Percentiles rank a stretch among this genome's conserved stretches.
Conservation (phyloP, 306 rosid species). For the Lathyrus oleraceus region DNA sequence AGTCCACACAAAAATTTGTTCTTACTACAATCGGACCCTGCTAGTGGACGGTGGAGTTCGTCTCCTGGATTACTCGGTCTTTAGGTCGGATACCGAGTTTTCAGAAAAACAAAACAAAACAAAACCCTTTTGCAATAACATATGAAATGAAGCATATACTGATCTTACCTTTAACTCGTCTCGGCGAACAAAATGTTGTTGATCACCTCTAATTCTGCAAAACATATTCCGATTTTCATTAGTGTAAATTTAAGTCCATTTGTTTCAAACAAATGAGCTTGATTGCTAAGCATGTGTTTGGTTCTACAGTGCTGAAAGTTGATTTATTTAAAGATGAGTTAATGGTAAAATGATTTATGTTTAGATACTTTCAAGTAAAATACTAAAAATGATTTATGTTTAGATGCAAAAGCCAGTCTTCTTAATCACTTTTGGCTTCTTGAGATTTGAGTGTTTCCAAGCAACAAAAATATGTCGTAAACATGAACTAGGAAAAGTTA, state of each 20-base stretch:
- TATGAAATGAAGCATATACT: not conserved
- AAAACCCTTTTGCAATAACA: slow-evolving; percentile 4
- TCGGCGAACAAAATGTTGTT: slow-evolving; percentile 93
- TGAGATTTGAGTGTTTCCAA: not conserved
- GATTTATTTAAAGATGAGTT: not conserved
- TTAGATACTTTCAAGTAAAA: not conserved
- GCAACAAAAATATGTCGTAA: slow-evolving; percentile 8
- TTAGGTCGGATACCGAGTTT: no score
- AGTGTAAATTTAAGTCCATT: slow-evolving; percentile 11
- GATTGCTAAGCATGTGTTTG: not conserved
- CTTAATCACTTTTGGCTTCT: not conserved
- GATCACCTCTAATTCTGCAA: slow-evolving; percentile 89
- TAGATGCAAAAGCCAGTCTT: not conserved
- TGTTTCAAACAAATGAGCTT: slow-evolving; percentile 29
- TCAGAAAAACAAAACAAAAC: not conserved
- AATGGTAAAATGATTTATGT: not conserved
- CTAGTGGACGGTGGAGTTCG: no score
- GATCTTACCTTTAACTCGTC: slow-evolving; percentile 88
- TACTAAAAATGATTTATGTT: not conserved
- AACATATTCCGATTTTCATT: slow-evolving; percentile 25
- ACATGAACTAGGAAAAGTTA: slow-evolving; percentile 27
- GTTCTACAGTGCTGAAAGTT: not conserved
- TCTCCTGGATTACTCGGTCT: no score
- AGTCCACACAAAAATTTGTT: no score
- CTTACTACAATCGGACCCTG: no score